Evolutionary conservation across 2,329 filamentous ascomycete genomes (phyloP).

Genomic region (Dothistroma septosporum): DNA sequence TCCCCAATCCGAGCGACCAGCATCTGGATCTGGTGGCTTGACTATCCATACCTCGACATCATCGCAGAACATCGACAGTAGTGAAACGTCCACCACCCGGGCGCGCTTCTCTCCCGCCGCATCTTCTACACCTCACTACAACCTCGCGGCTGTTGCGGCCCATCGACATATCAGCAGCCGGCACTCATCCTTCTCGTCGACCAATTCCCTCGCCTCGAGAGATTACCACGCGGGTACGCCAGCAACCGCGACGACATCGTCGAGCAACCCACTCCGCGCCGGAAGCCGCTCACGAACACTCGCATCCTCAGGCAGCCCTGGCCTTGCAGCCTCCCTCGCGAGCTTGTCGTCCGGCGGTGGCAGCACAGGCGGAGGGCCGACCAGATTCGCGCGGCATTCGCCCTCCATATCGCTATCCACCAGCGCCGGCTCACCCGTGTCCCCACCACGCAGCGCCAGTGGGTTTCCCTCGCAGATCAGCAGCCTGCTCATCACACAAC

Average conservation of each 20-base stretch:
- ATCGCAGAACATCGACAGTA: neutral
- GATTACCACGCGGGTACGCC: conserved; percentile 41
- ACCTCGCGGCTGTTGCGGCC: conserved; percentile 49
- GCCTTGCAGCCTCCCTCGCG: conserved; percentile 54
- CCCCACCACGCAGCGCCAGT: conserved; percentile 42
- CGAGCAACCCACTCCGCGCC: conserved; percentile 47
- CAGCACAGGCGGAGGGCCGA: conserved; percentile 46
- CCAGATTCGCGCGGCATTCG: conserved; percentile 57
- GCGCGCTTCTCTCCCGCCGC: conserved; percentile 45
- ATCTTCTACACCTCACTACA: conserved; percentile 44
- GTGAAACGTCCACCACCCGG: conserved; percentile 35
- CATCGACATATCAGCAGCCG: conserved; percentile 51
- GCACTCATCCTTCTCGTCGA: conserved; percentile 53
- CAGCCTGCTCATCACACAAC: conserved; percentile 92
- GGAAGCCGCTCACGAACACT: conserved; percentile 54
- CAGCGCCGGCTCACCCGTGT: conserved; percentile 50
- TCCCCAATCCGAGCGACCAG: conserved; percentile 40
- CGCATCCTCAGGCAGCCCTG: conserved; percentile 51
- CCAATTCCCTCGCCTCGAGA: conserved; percentile 53
- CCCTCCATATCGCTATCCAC: conserved; percentile 55
- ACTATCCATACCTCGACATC: conserved; percentile 34
- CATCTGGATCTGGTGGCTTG: conserved; percentile 54
- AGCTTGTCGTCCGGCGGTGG: conserved; percentile 51
- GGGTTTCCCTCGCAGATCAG: conserved; percentile 55
- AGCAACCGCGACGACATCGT: neutral